Percentiles rank a stretch among this genome's conserved stretches.
Conservation (phyloP, 139 green algal species). For the Coccomyxa sp. region DNA sequence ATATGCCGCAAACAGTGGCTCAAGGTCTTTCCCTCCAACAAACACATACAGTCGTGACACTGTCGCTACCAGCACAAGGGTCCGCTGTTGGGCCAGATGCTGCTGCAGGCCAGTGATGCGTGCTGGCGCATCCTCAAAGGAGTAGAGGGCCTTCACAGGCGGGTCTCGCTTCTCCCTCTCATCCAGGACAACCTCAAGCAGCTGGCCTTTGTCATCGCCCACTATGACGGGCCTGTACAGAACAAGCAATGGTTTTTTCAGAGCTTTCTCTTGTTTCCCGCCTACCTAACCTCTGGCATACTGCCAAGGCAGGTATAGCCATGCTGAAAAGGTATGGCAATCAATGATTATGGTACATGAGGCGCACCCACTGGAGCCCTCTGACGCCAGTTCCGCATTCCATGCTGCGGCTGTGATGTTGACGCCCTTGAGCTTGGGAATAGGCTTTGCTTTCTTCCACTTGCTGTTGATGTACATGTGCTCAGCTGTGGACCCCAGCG, state of each 20-base stretch:
- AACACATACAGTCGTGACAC: conserved; percentile 59
- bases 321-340: background rate
- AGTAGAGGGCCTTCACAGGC: conserved; percentile 8
- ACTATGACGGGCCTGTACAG: conserved; percentile 57
- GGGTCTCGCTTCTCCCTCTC: conserved; percentile 46
- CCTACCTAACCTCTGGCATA: too few species aligned
- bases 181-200: conserved; percentile 51
- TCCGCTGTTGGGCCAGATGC: conserved; percentile 10
- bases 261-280: too few species aligned
- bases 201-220: conserved; percentile 49
- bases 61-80: conserved; percentile 57
- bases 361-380: conserved; percentile 19
- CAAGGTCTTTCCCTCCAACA: conserved; percentile 14
- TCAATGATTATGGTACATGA: background rate
- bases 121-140: conserved; percentile 14
- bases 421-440: conserved; percentile 57
- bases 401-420: conserved; percentile 55
- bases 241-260: too few species aligned
- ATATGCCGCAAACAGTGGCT: conserved; percentile 30
- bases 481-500: conserved; percentile 24
- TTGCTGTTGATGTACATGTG: conserved; percentile 46
- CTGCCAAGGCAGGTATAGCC: background rate
- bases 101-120: conserved; percentile 32
- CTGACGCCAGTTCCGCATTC: conserved; percentile 15
- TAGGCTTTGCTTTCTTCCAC: conserved; percentile 34